A percentile compares a stretch with the other conserved stretches of the same genome.
Conservation (phyloP, 768 basidiomycete species). For the Phanerochaete carnosa region DNA sequence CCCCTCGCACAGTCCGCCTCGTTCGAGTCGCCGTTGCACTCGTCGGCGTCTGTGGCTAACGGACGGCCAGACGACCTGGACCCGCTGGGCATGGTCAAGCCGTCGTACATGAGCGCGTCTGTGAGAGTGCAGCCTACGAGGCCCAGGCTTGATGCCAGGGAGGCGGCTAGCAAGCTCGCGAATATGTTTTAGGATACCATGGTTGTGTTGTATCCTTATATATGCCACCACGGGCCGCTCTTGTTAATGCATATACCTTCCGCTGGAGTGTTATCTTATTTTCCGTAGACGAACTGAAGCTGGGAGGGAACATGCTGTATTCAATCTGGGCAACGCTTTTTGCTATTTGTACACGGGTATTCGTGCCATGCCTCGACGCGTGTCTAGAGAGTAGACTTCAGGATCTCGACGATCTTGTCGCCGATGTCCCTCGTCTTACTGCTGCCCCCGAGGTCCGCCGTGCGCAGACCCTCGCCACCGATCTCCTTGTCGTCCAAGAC, state of each 20-base stretch:
- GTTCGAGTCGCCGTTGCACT: not conserved
- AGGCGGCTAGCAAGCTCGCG: slow-evolving; percentile 86
- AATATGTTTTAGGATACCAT: slow-evolving; percentile 65
- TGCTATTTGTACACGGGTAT: not conserved
- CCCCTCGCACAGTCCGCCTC: slow-evolving; percentile 12
- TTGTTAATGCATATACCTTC: not conserved
- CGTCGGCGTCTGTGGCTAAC: slow-evolving; percentile 3
- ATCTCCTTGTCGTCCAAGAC: slow-evolving; percentile 68
- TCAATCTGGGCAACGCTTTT: not conserved
- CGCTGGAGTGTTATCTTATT: not conserved
- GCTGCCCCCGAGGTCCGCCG: slow-evolving; percentile 84
- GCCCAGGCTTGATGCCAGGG: slow-evolving; percentile 76
- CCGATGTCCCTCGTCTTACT: slow-evolving; percentile 78
- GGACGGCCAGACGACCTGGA: slow-evolving; percentile 37
- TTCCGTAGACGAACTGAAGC: no score
- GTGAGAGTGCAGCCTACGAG: slow-evolving; percentile 69
- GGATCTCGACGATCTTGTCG: slow-evolving; percentile 71
- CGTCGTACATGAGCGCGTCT: slow-evolving; percentile 70
- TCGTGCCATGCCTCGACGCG: not conserved
- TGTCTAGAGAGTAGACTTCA: slow-evolving; percentile 37
- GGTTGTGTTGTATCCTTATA: not conserved
- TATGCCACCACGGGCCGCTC: not conserved
- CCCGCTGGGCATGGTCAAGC: slow-evolving; percentile 58
- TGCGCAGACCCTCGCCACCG: slow-evolving; percentile 79
- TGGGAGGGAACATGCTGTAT: no score